These are phyloP conservation scores for Cubamyces lactineus DNA, from an alignment of 768 basidiomycete species.

Conservation along the genomic window DNA sequence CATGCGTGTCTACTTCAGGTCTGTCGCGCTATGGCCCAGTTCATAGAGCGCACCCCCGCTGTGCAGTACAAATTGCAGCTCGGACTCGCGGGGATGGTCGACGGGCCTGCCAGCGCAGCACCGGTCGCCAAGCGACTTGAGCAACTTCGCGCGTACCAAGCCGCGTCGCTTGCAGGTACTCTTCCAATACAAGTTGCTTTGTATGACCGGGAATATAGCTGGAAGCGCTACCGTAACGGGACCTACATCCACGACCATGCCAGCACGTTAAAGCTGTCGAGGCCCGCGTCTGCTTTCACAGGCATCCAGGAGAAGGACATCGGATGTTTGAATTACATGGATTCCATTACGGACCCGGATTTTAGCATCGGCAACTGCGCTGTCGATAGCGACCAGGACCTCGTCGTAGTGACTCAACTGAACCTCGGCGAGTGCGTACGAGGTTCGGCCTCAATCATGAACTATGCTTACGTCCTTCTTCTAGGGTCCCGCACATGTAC, in stretches of 20 bases:
- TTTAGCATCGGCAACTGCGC: neutral
- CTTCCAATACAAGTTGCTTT: neutral
- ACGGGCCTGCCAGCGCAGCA: neutral
- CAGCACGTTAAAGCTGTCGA: neutral
- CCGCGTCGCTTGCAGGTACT: neutral
- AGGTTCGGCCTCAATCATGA: neutral
- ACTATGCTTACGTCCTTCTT: neutral
- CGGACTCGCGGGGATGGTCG: slow-evolving; percentile 12
- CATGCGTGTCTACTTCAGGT: neutral
- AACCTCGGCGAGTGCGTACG: slow-evolving; percentile 7
- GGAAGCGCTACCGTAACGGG: neutral
- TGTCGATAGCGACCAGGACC: slow-evolving; percentile 6
- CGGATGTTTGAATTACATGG: neutral
- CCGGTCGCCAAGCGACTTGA: neutral
- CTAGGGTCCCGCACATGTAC: slow-evolving; percentile 2
- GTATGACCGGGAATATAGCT: neutral
- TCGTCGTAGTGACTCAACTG: slow-evolving; percentile 1
- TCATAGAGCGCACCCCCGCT: slow-evolving; percentile 1
- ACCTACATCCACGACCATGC: neutral
- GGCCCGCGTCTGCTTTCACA: slow-evolving; percentile 1
- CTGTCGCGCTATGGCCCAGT: neutral
- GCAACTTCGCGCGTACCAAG: slow-evolving; percentile 10
- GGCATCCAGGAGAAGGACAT: neutral
- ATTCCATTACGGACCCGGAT: neutral
- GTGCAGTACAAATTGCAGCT: slow-evolving; percentile 17